These are phyloP conservation scores for Neolentinus lepideus DNA, from an alignment of 1,284 basidiomycete genomes.

Conservation along the genomic window DNA sequence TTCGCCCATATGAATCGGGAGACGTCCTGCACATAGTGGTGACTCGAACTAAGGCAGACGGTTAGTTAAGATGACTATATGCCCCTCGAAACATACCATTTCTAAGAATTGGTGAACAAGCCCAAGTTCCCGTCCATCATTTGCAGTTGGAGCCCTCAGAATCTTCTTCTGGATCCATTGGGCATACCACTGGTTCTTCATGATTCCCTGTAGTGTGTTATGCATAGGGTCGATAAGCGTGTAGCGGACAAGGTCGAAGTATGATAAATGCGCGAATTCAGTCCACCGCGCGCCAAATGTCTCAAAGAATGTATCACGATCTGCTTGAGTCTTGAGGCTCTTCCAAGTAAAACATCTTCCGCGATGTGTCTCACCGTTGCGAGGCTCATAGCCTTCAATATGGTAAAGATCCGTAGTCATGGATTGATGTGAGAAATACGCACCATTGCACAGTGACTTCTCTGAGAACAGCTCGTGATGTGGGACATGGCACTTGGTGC, in stretches of 20 bases:
- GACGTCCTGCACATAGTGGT: slow-evolving; percentile 20
- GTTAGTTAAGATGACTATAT: background rate
- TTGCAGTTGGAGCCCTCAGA: slow-evolving; percentile 12
- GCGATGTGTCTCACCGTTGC: slow-evolving; percentile 12
- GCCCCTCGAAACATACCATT: slow-evolving; percentile 7
- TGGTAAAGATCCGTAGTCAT: background rate
- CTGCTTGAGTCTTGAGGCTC: slow-evolving; percentile 5
- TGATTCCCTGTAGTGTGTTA: slow-evolving; percentile 15
- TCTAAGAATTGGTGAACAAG: slow-evolving; percentile 17
- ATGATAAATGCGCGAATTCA: slow-evolving; percentile 21
- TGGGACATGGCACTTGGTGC: slow-evolving; percentile 17
- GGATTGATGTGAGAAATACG: slow-evolving; percentile 1
- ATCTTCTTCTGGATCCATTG: too few relatives aligned
- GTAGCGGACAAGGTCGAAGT: slow-evolving; percentile 22
- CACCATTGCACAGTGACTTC: slow-evolving; percentile 11
- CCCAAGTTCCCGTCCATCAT: slow-evolving; percentile 16
- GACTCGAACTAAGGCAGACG: slow-evolving; percentile 21
- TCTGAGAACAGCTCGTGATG: slow-evolving; percentile 13
- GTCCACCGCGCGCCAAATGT: slow-evolving; percentile 18
- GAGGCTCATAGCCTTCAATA: slow-evolving; percentile 10
- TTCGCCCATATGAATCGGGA: slow-evolving; percentile 22
- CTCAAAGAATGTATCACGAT: slow-evolving; percentile 13
- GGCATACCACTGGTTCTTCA: too few relatives aligned
- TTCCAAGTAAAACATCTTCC: slow-evolving; percentile 10
- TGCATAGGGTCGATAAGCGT: slow-evolving; percentile 27